A percentile compares a stretch with the other conserved stretches of the same genome.
Evolutionary conservation across 192 early-diverging fungal genomes (phyloP).

Genomic region (Ambispora gerdemannii): DNA sequence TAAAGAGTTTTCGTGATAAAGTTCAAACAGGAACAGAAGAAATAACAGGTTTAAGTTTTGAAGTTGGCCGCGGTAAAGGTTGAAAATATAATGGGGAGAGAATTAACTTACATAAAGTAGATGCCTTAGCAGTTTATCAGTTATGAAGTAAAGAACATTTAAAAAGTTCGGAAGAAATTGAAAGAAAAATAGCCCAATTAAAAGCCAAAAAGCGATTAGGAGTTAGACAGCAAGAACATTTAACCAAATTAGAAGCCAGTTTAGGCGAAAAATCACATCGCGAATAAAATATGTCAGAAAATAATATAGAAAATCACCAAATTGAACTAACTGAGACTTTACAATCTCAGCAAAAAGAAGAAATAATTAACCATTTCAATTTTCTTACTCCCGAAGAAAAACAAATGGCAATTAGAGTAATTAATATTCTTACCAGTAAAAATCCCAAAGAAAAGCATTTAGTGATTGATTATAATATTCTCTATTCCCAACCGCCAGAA

Average conservation of each 20-base stretch:
- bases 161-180: neutral
- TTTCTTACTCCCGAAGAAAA: no score
- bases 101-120: constrained; percentile 10
- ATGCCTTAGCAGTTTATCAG: constrained; percentile 16
- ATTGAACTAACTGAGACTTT: no score
- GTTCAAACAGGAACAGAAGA: neutral
- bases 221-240: constrained; percentile 8
- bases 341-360: no score
- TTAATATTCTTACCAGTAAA: no score
- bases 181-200: constrained; percentile 2
- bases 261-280: neutral
- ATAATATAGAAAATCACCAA: no score
- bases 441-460: no score
- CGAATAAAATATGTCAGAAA: no score
- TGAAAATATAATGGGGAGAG: constrained; percentile 7
- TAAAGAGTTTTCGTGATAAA: constrained; percentile 4
- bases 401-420: no score
- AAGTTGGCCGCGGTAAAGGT: constrained; percentile 1
- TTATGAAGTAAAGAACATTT: neutral
- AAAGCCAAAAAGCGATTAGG: constrained; percentile 19
- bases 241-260: neutral
- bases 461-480: no score
- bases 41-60: neutral
- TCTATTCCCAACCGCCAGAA: no score
- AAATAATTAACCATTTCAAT: no score